Base-by-base conservation (phyloP, 2,329 filamentous ascomycete species). In the Calcarisporium arbuscula region DNA sequence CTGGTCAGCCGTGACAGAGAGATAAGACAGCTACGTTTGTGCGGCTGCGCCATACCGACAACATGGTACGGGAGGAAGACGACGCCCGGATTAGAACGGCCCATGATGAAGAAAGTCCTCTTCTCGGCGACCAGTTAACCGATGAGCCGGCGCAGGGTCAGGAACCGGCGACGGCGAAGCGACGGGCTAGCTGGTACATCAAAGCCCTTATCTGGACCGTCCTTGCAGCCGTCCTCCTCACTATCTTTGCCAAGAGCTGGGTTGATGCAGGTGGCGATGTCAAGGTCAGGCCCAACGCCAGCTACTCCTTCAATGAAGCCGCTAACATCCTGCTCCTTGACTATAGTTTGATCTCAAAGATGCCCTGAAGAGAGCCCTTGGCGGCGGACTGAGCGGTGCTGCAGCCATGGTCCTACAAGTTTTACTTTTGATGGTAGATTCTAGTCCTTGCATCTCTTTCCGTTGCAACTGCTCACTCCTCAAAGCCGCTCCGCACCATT, bases 371-470 rank as follows among this genome's bases (percentile, higher is more conserved):
- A 48, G 56, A 28, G 66, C 66, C 1, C 58, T 70, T 1, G 66
- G 66, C 0, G 64, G 66, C 11, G 66, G 66, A 2, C 40, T 70
- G 14, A 67, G 63, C 23, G 66, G 66, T 29, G 66, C 66, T 15
- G 64, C 66, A 0, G 66, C 66, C 4, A 70, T 70, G 66, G 46
- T 70, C 2, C 35, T 70, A 2, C 66, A 70, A 29, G 66, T 70
- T 4, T 19, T 70, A 4, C 53, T 69, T 4, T 44, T 70, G 2
- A 70, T 70, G 66, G 65, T 67, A 53, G 4, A 42, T 10, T 12
- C 4, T 2, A 5, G 16, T 15, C 5, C 17, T 7, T n/a, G 8
- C 21, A 3, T 0, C 1, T 0, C 7, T 4, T 10, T 5, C 15
- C 3, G 8, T 16, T 2, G 8, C 2, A 19, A 6, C 1, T n/a